Conservation (phyloP, 1,139 yeast species). For the Magnusiomyces clavatus region DNA sequence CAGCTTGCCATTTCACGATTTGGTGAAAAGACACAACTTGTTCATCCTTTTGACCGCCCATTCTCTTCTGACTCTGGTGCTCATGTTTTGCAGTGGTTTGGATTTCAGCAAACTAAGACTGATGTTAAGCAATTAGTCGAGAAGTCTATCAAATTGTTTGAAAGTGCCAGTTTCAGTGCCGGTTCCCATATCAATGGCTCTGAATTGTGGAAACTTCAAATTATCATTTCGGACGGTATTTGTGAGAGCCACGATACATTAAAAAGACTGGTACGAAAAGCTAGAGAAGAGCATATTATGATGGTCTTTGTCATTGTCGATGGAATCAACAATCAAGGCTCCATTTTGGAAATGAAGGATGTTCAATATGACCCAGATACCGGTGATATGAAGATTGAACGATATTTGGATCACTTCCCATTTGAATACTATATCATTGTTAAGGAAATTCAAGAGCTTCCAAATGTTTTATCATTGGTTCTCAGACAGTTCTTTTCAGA, state of each 20-base stretch:
- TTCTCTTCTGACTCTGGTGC: conserved; percentile 82
- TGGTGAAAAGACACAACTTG: conserved; percentile 77
- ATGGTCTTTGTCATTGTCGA: conserved; percentile 91
- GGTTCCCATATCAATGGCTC: conserved; percentile 15
- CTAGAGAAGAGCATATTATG: conserved; percentile 90
- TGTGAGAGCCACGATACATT: conserved; percentile 89
- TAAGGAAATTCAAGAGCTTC: conserved; percentile 78
- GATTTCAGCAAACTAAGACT: conserved; percentile 82
- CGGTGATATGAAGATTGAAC: conserved; percentile 73
- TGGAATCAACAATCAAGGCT: conserved; percentile 75
- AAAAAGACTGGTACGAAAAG: conserved; percentile 76
- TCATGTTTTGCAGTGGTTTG: conserved; percentile 77
- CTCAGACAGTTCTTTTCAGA: conserved; percentile 89
- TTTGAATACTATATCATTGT: conserved; percentile 96
- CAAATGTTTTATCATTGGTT: conserved; percentile 83
- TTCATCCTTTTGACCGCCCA: conserved; percentile 84
- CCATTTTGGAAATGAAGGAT: conserved; percentile 92
- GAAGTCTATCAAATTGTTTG: conserved; percentile 67
- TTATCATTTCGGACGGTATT: conserved; percentile 90
- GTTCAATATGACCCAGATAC: conserved; percentile 68
- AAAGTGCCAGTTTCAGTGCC: conserved; percentile 44
- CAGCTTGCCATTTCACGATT: conserved; percentile 85
- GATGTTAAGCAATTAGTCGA: conserved; percentile 69
- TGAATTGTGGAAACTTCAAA: conserved; percentile 90
- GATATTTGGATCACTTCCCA: conserved; percentile 89